Evolutionary conservation across 2,329 filamentous ascomycete species (phyloP).

Genomic region (Ascochyta koolunga): DNA sequence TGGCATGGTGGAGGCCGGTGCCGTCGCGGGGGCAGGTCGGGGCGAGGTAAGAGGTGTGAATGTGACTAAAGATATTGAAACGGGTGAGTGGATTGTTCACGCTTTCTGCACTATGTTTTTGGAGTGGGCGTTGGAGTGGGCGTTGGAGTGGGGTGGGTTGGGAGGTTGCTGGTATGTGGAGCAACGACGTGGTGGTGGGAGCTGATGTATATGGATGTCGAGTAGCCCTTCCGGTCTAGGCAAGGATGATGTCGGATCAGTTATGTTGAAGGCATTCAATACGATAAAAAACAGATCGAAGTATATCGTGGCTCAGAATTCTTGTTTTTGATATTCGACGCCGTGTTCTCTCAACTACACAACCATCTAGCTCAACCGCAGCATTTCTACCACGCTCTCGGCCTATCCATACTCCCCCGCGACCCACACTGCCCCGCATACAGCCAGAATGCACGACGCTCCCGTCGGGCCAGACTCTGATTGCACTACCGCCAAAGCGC

Average conservation of each 20-base stretch:
- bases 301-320: background rate
- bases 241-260: no score
- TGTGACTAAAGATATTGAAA: background rate
- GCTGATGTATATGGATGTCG: no score
- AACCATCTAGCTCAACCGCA: no score
- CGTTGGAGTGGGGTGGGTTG: no score
- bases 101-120: background rate
- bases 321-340: no score
- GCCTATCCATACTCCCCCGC: conserved; percentile 13
- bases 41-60: background rate
- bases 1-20: background rate
- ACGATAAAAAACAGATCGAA: background rate
- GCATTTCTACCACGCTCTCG: conserved; percentile 6
- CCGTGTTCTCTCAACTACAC: no score
- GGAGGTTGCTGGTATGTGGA: no score
- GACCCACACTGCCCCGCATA: conserved; percentile 43
- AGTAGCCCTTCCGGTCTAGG: no score
- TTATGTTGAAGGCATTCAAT: no score
- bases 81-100: background rate
- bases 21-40: background rate
- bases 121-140: background rate
- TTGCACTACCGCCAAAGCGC: conserved; percentile 86
- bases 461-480: conserved; percentile 81
- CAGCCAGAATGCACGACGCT: conserved; percentile 59
- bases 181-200: no score